These are phyloP conservation scores for Entomortierella chlamydospora DNA, from an alignment of 192 early-diverging fungal genomes.

Conservation along the genomic window DNA sequence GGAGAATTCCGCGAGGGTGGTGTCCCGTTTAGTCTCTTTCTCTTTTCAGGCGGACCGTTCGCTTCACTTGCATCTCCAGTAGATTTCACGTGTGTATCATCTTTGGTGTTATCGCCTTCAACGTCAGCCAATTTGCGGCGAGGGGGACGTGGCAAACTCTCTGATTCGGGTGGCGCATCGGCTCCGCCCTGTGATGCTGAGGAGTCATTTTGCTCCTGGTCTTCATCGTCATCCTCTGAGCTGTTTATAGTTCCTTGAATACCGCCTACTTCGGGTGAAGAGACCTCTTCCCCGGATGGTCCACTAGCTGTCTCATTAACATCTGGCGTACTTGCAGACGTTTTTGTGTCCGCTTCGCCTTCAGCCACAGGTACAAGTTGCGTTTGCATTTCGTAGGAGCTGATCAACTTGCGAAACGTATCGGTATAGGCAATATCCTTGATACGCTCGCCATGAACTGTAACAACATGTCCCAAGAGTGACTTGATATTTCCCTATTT, in stretches of 20 bases:
- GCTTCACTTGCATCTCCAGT: background rate
- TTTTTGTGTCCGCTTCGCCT: background rate
- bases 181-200: no score
- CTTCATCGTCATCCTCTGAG: no score
- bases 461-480: conserved; percentile 75
- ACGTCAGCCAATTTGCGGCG: no score
- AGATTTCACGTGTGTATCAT: background rate
- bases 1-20: background rate
- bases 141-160: no score
- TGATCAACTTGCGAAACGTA: background rate
- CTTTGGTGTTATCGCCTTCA: no score
- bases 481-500: conserved; percentile 67
- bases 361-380: background rate
- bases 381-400: background rate
- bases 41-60: background rate
- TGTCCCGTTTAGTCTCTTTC: background rate
- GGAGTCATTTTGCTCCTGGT: no score
- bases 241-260: no score
- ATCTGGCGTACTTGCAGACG: no score
- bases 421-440: conserved; percentile 2
- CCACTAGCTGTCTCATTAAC: no score
- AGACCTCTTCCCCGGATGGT: no score
- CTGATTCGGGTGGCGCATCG: no score
- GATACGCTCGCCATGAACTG: background rate
- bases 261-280: no score